phyloP scores from a whole-genome alignment of 2,329 filamentous ascomycete species.

The Cordyceps fumosorosea region DNA sequence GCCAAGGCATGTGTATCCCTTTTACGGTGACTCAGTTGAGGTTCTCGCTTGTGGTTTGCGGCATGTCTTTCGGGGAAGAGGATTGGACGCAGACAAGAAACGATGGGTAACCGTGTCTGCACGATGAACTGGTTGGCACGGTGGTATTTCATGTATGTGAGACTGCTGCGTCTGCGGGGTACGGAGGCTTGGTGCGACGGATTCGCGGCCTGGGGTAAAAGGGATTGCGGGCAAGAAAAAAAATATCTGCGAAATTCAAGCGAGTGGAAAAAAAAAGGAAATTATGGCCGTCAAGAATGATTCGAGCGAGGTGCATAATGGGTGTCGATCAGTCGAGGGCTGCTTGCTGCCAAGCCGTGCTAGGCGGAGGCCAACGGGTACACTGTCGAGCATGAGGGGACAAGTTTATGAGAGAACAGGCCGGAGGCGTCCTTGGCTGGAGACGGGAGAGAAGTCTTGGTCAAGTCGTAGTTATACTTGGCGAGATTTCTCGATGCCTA shows the following conservation, averaged over 20 bases:
- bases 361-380: not conserved
- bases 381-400: not conserved
- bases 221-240: too few species aligned
- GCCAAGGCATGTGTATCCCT: too few species aligned
- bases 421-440: not conserved
- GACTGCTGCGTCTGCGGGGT: too few species aligned
- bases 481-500: not conserved
- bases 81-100: too few species aligned
- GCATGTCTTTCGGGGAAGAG: too few species aligned
- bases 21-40: not conserved
- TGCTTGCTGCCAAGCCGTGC: not conserved
- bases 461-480: not conserved
- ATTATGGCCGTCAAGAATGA: not conserved
- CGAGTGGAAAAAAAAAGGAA: not conserved
- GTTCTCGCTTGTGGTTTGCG: too few species aligned
- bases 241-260: too few species aligned
- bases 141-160: too few species aligned
- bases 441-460: not conserved
- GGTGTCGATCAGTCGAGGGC: not conserved
- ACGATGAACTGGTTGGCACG: not conserved
- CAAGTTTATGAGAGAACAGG: not conserved
- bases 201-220: too few species aligned
- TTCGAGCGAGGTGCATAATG: not conserved
- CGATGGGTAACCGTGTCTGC: too few species aligned
- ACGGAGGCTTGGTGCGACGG: too few species aligned